Conservation (phyloP, 2,329 filamentous ascomycete genomes). For the Fusarium oligoseptatum region DNA sequence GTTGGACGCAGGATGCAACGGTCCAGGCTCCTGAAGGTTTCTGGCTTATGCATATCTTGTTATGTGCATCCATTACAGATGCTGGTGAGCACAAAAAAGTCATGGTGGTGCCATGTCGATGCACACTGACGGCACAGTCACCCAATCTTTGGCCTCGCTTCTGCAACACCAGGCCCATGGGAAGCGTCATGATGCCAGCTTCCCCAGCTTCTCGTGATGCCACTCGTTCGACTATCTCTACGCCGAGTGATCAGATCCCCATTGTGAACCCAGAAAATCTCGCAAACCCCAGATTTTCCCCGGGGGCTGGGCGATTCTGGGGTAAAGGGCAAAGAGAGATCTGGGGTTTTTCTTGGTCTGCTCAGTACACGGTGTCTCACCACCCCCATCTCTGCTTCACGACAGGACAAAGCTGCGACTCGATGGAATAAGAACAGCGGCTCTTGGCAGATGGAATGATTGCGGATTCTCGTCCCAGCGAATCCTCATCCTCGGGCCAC, state of each 20-base stretch:
- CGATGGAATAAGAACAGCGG: background rate
- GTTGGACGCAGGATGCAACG: background rate
- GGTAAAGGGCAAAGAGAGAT: slow-evolving; percentile 11
- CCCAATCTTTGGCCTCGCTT: slow-evolving; percentile 20
- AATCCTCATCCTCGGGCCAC: background rate
- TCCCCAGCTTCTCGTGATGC: slow-evolving; percentile 4
- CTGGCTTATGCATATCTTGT: slow-evolving; percentile 1
- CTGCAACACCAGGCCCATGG: slow-evolving; percentile 13
- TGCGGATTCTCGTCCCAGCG: background rate
- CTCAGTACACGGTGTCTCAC: background rate
- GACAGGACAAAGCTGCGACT: background rate
- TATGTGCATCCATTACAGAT: background rate
- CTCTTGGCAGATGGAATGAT: slow-evolving; percentile 9
- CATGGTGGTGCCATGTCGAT: slow-evolving; percentile 31
- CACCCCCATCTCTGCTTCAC: background rate
- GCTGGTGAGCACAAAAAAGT: slow-evolving; percentile 2
- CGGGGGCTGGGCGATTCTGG: slow-evolving; percentile 14
- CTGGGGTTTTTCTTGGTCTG: slow-evolving; percentile 14
- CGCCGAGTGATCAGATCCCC: slow-evolving; percentile 9
- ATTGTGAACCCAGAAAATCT: slow-evolving; percentile 4
- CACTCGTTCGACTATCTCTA: slow-evolving; percentile 16
- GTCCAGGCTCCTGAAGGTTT: slow-evolving; percentile 14
- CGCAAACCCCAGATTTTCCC: background rate
- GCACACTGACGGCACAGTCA: slow-evolving; percentile 30
- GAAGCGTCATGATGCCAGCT: slow-evolving; percentile 10